Percentiles rank a stretch among this genome's conserved stretches.
phyloP scores from a whole-genome alignment of 148 eudicot species.

The Rhododendron vialii region DNA sequence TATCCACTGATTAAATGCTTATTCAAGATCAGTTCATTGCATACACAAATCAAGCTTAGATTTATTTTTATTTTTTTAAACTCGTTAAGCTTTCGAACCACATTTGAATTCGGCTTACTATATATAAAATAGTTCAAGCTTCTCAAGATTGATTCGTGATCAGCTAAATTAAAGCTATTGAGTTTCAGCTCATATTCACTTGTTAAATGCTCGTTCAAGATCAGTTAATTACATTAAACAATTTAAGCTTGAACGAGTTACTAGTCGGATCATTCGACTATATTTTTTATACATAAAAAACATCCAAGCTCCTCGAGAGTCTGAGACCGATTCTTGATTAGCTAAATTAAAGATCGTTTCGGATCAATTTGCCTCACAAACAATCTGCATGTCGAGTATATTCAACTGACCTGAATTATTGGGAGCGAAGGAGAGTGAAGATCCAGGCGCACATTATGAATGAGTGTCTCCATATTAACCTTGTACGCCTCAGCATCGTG shows the following conservation, averaged over 20 bases:
- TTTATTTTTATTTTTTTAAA: no score
- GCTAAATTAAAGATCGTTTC: no score
- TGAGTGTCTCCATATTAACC: conserved; percentile 50
- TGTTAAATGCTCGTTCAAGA: background rate
- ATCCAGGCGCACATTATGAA: conserved; percentile 53
- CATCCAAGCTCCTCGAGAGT: no score
- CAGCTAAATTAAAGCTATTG: background rate
- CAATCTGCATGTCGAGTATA: background rate
- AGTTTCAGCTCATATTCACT: background rate
- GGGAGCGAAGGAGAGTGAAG: conserved; percentile 64
- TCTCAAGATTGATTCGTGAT: background rate
- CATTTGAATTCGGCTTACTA: background rate
- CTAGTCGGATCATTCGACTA: no score
- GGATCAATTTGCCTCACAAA: no score
- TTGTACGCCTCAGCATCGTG: conserved; percentile 44
- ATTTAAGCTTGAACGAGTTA: background rate
- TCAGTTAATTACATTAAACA: background rate
- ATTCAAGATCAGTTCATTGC: background rate
- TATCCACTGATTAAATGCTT: background rate
- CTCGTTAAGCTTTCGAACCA: background rate
- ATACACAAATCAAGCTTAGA: background rate
- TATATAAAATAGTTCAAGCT: background rate
- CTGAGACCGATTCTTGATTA: no score
- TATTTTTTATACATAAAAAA: no score
- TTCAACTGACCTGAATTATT: conserved; percentile 56